Evolutionary conservation across 1,284 basidiomycete species (phyloP), one percentile per base, ranked within the genome.

Genomic region (Coniophora puteana): DNA sequence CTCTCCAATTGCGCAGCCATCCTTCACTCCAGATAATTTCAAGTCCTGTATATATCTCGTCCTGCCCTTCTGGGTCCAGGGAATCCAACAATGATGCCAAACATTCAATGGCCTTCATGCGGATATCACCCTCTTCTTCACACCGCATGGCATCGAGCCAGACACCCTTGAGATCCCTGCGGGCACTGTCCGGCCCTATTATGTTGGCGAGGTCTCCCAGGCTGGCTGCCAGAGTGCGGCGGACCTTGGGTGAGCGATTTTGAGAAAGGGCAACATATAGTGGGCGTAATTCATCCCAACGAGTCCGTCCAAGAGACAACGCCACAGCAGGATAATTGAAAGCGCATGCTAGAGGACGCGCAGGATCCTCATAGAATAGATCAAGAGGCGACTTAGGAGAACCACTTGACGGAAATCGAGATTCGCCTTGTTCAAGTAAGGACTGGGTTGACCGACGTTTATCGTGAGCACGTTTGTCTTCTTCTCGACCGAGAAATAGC

Each of bases 291-390:
- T 84, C 76, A n/a, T 61, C 54, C 94, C 94, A 99, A 32, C 88
- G 76, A 3, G 65, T 61, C 5, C 69, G 65, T 5, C 94, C 94
- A 13, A 97, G 70, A 1, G 93, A 92, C 7, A 94, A 72, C 10
- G 83, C 80, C 2, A 98, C 90, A 10, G 94, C 94, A 14, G 94
- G 95, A 54, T 91, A 86, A 62, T 97, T 98, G 72, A 94, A 98
- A 7, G 92, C 92, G 51, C 91, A 89, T 22, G 96, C 85, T 13
- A 94, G 69, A 8, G 90, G 82, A 30, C 93, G 81, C 41, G 89
- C 82, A 1, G 82, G 77, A 49, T 80, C 74, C 16, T 65, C 62
- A 49, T 66, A 71, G 53, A 78, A 74, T 23, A 63, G 59, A 42
- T 72, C 69, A 43, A 71, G 46, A 20, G 51, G 48, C 32, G 57